Conservation (phyloP, 2,329 filamentous ascomycete genomes). For the Pyrenophora graminea region DNA sequence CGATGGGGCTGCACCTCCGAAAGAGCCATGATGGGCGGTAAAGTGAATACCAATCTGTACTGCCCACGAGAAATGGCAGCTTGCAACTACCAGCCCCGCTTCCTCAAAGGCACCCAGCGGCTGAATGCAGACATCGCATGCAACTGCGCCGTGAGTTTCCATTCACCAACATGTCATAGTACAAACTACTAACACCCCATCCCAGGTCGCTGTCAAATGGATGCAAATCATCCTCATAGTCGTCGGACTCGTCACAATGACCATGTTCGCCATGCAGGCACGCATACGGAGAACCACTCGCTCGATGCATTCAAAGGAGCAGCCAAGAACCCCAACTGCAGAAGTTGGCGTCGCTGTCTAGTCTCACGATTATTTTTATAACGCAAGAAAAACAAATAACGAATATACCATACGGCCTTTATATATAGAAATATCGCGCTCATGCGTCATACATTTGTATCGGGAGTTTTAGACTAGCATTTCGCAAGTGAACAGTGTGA, state of each 20-base stretch:
- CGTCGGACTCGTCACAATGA: slow-evolving; percentile 22
- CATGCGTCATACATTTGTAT: too few species aligned
- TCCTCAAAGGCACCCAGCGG: slow-evolving; percentile 17
- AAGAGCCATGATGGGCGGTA: slow-evolving; percentile 24
- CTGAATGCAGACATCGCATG: slow-evolving; percentile 26
- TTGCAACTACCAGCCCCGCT: slow-evolving; percentile 29
- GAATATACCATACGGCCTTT: too few species aligned
- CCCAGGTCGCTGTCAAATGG: slow-evolving; percentile 35
- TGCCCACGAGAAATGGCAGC: slow-evolving; percentile 36
- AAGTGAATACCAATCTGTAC: slow-evolving; percentile 32
- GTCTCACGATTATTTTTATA: too few species aligned
- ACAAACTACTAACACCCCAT: slow-evolving; percentile 1
- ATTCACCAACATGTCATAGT: background rate
- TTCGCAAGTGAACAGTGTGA: too few species aligned
- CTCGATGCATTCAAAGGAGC: slow-evolving; percentile 7
- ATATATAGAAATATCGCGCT: too few species aligned
- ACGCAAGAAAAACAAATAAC: too few species aligned
- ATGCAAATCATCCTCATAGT: slow-evolving; percentile 32
- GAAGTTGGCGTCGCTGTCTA: too few species aligned
- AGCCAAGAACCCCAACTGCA: too few species aligned
- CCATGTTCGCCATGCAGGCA: slow-evolving; percentile 30
- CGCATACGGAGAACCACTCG: slow-evolving; percentile 28
- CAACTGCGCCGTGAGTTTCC: slow-evolving; percentile 31
- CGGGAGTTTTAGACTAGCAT: too few species aligned
- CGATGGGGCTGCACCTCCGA: slow-evolving; percentile 31